These are phyloP conservation scores for Porphyridium purpureum DNA, from an alignment of 23 red algal species.

Conservation along the genomic window DNA sequence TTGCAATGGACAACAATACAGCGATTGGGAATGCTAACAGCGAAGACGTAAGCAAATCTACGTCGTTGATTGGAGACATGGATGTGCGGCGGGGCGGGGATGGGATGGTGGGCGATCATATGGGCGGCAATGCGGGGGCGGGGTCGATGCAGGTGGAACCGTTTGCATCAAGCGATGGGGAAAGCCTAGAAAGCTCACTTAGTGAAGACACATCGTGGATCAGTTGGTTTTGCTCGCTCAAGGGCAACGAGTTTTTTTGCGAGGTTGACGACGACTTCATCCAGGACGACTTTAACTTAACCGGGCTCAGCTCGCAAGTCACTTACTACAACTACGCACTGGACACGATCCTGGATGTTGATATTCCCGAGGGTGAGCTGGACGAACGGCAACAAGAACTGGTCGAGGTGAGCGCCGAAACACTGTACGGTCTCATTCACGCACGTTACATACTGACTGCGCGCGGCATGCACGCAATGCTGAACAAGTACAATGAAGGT, in stretches of 20 bases:
- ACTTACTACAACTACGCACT: slow-evolving; percentile 98
- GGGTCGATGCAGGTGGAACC: no score
- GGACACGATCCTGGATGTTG: slow-evolving; percentile 96
- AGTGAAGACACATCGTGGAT: slow-evolving; percentile 90
- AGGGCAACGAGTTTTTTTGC: slow-evolving; percentile 99
- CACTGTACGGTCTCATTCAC: slow-evolving; percentile 92
- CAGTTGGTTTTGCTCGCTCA: slow-evolving; percentile 90
- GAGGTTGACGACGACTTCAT: slow-evolving; percentile 99
- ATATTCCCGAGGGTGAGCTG: slow-evolving; percentile 81
- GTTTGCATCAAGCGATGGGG: not conserved
- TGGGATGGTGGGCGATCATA: no score
- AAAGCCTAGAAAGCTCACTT: slow-evolving; percentile 6
- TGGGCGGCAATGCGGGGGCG: not conserved
- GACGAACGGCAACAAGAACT: slow-evolving; percentile 94
- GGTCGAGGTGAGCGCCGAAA: slow-evolving; percentile 84
- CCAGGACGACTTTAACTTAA: slow-evolving; percentile 97
- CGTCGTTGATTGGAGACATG: no score
- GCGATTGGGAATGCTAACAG: no score
- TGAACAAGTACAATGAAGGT: slow-evolving; percentile 68
- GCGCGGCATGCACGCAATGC: slow-evolving; percentile 87
- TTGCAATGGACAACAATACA: no score
- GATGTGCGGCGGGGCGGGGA: no score
- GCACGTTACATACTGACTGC: slow-evolving; percentile 60
- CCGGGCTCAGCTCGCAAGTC: slow-evolving; percentile 67
- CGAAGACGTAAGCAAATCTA: no score